phyloP scores from a whole-genome alignment of 73 alveolate genomes.

The Tetrahymena malaccensis region DNA sequence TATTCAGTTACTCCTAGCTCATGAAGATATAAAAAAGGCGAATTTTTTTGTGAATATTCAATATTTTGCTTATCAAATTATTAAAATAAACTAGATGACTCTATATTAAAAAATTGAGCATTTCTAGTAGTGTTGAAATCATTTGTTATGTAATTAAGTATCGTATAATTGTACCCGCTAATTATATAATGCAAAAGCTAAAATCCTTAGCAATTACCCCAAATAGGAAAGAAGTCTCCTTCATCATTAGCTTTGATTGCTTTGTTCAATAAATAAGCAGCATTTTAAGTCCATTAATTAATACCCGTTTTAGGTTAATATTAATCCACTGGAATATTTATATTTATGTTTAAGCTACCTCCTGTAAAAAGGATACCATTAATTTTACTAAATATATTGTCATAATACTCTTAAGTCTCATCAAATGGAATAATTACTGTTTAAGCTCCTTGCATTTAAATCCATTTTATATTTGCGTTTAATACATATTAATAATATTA shows the following conservation, averaged over 20 bases:
- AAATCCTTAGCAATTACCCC: slow-evolving; percentile 59
- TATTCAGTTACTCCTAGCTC: not conserved
- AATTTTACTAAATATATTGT: not conserved
- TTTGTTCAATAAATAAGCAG: slow-evolving; percentile 7
- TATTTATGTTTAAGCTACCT: not conserved
- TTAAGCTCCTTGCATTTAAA: not conserved
- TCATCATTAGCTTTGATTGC: slow-evolving; percentile 34
- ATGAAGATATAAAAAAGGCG: not conserved
- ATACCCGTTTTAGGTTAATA: not conserved
- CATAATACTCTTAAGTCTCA: not conserved
- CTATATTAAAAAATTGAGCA: not conserved
- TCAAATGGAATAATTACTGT: not conserved
- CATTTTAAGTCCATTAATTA: slow-evolving; percentile 8
- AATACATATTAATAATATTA: not conserved
- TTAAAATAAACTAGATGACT: not conserved
- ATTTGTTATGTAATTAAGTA: not conserved
- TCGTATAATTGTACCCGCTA: not conserved
- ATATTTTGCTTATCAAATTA: not conserved
- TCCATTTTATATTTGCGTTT: not conserved
- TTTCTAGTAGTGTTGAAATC: not conserved
- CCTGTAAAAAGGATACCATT: not conserved
- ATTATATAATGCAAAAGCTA: slow-evolving; percentile 32
- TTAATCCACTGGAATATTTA: not conserved
- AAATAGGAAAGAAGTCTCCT: slow-evolving; percentile 46
- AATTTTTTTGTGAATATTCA: not conserved